A percentile compares a stretch with the other conserved stretches of the same genome.
Evolutionary conservation across 2,329 filamentous ascomycete genomes (phyloP).

Genomic region (Diaporthe citriasiana): DNA sequence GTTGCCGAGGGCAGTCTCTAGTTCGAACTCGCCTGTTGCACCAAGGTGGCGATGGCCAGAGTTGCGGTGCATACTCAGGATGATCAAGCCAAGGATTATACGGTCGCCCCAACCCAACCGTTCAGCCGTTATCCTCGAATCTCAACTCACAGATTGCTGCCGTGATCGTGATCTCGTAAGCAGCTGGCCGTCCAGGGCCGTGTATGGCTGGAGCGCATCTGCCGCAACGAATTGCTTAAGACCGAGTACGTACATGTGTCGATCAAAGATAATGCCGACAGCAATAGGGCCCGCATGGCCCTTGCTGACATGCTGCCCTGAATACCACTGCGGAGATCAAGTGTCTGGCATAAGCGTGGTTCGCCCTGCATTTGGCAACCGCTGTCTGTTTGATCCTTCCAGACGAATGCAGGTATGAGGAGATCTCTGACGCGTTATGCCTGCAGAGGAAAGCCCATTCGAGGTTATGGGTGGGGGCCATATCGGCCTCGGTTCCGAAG

Average conservation of each 20-base stretch:
- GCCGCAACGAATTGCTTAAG: not conserved
- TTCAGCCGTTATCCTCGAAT: not conserved
- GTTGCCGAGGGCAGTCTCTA: not conserved
- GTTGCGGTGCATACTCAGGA: not conserved
- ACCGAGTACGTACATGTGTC: not conserved
- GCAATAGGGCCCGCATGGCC: not conserved
- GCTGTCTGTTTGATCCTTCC: slow-evolving; percentile 28
- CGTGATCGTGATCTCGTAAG: slow-evolving; percentile 14
- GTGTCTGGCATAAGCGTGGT: slow-evolving; percentile 25
- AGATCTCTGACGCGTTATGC: slow-evolving; percentile 7
- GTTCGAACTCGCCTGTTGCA: not conserved
- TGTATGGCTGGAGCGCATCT: not conserved
- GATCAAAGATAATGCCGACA: slow-evolving; percentile 10
- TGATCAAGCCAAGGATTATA: slow-evolving; percentile 18
- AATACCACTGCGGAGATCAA: not conserved
- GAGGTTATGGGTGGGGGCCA: slow-evolving; percentile 9
- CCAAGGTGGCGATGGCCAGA: not conserved
- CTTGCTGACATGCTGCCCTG: slow-evolving; percentile 18
- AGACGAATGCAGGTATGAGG: slow-evolving; percentile 10
- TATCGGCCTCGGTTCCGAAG: slow-evolving; percentile 2
- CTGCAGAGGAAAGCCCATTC: not conserved
- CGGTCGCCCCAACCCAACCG: not conserved
- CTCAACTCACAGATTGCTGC: slow-evolving; percentile 8
- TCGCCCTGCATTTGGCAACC: slow-evolving; percentile 14
- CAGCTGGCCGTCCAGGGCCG: not conserved